Evolutionary conservation across 352 stramenopile species (phyloP).

Genomic region (Aphanomyces stellatus): DNA sequence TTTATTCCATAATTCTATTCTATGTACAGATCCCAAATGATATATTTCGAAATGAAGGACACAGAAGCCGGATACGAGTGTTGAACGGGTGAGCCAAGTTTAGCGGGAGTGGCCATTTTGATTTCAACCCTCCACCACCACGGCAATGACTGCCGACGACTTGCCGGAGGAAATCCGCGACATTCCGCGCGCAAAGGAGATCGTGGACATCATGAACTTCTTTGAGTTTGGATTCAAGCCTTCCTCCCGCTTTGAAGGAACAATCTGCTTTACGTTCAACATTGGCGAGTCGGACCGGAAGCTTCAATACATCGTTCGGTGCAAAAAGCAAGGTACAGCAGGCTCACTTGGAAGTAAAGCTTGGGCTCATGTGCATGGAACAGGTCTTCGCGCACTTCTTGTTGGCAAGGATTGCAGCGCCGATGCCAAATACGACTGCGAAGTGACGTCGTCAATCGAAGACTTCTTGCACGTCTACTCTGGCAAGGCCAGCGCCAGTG

Average conservation of each 20-base stretch:
- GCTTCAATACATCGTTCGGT: constrained; percentile 61
- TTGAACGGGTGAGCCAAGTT: not conserved
- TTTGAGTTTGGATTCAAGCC: constrained; percentile 76
- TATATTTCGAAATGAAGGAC: not conserved
- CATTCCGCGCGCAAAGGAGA: constrained; percentile 46
- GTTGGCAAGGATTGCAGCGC: not conserved
- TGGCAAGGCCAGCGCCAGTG: constrained; percentile 64
- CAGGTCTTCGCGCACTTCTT: constrained; percentile 11
- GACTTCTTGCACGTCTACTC: constrained; percentile 84
- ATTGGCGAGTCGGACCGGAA: constrained; percentile 30
- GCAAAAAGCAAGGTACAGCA: constrained; percentile 37
- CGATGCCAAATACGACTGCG: constrained; percentile 45
- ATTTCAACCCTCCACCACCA: not conserved
- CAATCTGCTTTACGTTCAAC: constrained; percentile 81
- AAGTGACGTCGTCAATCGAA: constrained; percentile 79
- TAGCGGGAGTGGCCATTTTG: not conserved
- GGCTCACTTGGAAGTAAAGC: no score
- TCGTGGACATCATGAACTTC: constrained; percentile 85
- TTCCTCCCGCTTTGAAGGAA: constrained; percentile 56
- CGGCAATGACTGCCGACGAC: not conserved
- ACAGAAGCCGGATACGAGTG: not conserved
- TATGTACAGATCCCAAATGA: not conserved
- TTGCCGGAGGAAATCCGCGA: not conserved
- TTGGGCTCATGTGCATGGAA: no score
- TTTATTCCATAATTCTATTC: not conserved